Percentiles rank a stretch among this genome's conserved stretches.
Evolutionary conservation across 2,329 filamentous ascomycete species (phyloP).

Genomic region (Trichophyton benhamiae): DNA sequence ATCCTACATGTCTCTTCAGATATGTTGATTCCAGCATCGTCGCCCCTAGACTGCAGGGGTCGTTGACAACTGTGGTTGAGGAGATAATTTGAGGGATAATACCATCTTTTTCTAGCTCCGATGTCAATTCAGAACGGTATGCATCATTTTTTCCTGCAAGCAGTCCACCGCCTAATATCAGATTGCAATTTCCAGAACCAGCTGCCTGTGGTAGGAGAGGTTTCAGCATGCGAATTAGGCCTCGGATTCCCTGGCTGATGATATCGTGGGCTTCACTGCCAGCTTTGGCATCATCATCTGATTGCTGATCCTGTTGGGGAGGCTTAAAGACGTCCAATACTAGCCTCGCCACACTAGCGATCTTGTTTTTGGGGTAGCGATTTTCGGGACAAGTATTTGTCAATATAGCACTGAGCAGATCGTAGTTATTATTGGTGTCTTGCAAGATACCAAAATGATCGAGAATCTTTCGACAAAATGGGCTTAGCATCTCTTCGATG

Average conservation of each 20-base stretch:
- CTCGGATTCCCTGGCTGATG: not conserved
- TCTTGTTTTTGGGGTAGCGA: constrained; percentile 5
- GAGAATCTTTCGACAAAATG: constrained; percentile 3
- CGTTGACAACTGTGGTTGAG: not conserved
- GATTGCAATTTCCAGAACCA: not conserved
- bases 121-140: constrained; percentile 2
- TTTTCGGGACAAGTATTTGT: not conserved
- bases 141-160: constrained; percentile 4
- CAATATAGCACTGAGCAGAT: constrained; percentile 7
- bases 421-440: constrained; percentile 1
- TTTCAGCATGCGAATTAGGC: not conserved
- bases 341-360: constrained; percentile 6
- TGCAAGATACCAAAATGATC: constrained; percentile 6
- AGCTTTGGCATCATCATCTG: not conserved
- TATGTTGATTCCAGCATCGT: not conserved
- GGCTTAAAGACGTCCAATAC: not conserved
- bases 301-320: not conserved
- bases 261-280: not conserved
- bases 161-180: constrained; percentile 5
- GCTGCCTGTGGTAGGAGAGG: not conserved
- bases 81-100: not conserved
- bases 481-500: not conserved
- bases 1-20: not conserved
- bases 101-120: not conserved
- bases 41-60: not conserved